Evolutionary conservation across 2,329 filamentous ascomycete genomes (phyloP).

Genomic region (Dothistroma pini): DNA sequence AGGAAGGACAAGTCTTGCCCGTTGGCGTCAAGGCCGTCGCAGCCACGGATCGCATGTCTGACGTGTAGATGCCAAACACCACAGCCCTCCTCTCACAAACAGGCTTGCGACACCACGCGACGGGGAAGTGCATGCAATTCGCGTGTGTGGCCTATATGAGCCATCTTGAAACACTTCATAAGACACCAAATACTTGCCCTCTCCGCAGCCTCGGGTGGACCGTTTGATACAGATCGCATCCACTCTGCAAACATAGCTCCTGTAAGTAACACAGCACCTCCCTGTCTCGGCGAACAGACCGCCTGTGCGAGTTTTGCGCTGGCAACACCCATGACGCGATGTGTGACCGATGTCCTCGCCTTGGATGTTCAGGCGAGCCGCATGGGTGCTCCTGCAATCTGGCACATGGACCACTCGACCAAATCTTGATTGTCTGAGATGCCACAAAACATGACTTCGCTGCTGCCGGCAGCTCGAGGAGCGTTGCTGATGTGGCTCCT

Average conservation of each 20-base stretch:
- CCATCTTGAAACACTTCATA: slow-evolving; percentile 7
- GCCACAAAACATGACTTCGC: slow-evolving; percentile 10
- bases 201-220: slow-evolving; percentile 2
- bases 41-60: slow-evolving; percentile 5
- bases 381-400: slow-evolving; percentile 21
- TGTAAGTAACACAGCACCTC: slow-evolving; percentile 27
- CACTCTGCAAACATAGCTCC: slow-evolving; percentile 10
- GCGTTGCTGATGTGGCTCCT: slow-evolving; percentile 4
- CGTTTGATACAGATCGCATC: slow-evolving; percentile 19
- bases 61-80: slow-evolving; percentile 13
- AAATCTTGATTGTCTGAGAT: slow-evolving; percentile 9
- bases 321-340: slow-evolving; percentile 22
- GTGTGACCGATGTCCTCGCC: slow-evolving; percentile 17
- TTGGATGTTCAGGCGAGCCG: slow-evolving; percentile 18
- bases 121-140: slow-evolving; percentile 9
- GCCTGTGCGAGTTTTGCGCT: slow-evolving; percentile 13
- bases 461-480: slow-evolving; percentile 1
- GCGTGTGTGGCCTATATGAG: slow-evolving; percentile 10
- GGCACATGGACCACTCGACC: slow-evolving; percentile 11
- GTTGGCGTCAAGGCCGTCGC: not conserved
- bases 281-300: slow-evolving; percentile 22
- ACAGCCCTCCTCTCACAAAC: slow-evolving; percentile 13
- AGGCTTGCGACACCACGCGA: slow-evolving; percentile 9
- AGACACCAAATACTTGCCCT: not conserved
- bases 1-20: slow-evolving; percentile 5